These are phyloP conservation scores for Starmerella bacillaris DNA, from an alignment of 805 yeast species.

Conservation along the genomic window DNA sequence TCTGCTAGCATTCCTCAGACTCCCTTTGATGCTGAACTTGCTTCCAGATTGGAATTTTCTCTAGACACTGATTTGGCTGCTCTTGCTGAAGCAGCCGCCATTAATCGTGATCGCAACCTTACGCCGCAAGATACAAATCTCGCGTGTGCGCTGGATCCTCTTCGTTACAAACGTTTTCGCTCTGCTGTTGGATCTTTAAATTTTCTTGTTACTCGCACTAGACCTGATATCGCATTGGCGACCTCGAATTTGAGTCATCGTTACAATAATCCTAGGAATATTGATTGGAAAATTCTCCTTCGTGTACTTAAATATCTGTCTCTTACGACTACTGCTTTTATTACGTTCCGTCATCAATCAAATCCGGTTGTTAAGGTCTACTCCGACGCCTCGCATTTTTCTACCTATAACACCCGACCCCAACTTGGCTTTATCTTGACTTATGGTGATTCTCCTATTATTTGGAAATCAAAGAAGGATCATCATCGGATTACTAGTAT, in stretches of 20 bases:
- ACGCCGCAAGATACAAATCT: background rate
- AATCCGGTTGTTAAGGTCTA: background rate
- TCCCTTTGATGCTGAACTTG: background rate
- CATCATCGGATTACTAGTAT: background rate
- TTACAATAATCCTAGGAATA: background rate
- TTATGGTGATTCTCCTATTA: background rate
- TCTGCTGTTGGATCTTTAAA: constrained; percentile 1
- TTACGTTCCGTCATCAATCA: background rate
- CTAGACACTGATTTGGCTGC: background rate
- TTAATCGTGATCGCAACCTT: background rate
- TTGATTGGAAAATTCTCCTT: background rate
- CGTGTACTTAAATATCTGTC: background rate
- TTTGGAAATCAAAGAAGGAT: background rate
- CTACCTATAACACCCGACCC: background rate
- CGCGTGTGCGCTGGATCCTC: background rate
- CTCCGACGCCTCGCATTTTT: constrained; percentile 1
- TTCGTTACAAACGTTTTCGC: background rate
- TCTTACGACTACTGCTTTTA: background rate
- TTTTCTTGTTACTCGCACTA: background rate
- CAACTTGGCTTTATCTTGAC: background rate
- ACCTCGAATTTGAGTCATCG: background rate
- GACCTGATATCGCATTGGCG: constrained; percentile 2
- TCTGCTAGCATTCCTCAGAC: background rate
- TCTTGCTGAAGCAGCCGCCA: background rate
- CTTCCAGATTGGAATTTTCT: background rate